A percentile compares a stretch with the other conserved stretches of the same genome.
Evolutionary conservation across 2,329 filamentous ascomycete genomes (phyloP).

Genomic region (Nothomitra cinnamomea): DNA sequence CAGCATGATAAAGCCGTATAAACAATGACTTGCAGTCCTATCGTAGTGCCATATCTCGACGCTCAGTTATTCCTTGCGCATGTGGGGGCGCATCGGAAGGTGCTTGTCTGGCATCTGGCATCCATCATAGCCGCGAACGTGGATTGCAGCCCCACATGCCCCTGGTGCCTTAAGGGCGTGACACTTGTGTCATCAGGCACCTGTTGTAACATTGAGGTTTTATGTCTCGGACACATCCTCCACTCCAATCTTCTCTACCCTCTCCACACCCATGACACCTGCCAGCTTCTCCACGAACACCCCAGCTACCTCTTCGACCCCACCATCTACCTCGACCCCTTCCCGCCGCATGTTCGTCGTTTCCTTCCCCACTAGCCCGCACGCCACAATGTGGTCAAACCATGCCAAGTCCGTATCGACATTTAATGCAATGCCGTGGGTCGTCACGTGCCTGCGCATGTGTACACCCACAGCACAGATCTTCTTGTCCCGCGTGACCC

Average conservation of each 20-base stretch:
- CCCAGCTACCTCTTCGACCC: neutral
- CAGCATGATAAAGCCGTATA: neutral
- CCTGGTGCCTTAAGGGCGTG: too few relatives aligned
- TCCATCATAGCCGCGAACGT: too few relatives aligned
- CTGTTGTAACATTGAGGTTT: too few relatives aligned
- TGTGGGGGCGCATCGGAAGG: neutral
- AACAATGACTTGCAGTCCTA: neutral
- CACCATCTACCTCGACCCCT: conserved; percentile 5
- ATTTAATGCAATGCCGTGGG: conserved; percentile 72
- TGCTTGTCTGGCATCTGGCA: too few relatives aligned
- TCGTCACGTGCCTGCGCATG: conserved; percentile 64
- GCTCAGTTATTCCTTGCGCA: neutral
- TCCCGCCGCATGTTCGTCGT: conserved; percentile 57
- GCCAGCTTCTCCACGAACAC: neutral
- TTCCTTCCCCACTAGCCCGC: conserved; percentile 63
- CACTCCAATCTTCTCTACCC: neutral
- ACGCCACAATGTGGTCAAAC: conserved; percentile 69
- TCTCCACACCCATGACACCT: neutral
- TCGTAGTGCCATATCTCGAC: neutral
- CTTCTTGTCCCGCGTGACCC: conserved; percentile 45
- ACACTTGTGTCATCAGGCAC: too few relatives aligned
- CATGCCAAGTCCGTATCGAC: conserved; percentile 45
- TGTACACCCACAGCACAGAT: conserved; percentile 90
- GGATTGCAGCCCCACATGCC: too few relatives aligned
- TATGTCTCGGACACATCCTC: neutral